Percentiles rank a stretch among this genome's conserved stretches.
phyloP scores from a whole-genome alignment of 352 stramenopile species.

The Hyaloperonospora brassicae region DNA sequence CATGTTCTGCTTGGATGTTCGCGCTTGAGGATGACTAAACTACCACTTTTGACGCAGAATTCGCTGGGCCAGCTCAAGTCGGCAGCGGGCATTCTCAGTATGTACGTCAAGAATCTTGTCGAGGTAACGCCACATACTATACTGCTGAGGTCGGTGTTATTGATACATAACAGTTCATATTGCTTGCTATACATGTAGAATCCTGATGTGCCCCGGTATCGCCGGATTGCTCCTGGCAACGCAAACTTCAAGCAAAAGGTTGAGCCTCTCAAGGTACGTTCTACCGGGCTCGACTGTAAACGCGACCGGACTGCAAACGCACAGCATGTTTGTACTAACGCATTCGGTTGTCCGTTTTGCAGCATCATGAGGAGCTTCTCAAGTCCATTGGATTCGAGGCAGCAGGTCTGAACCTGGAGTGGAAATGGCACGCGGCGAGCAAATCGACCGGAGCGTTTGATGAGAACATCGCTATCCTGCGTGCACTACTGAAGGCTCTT shows the following conservation, averaged over 20 bases:
- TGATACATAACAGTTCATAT: constrained; percentile 1
- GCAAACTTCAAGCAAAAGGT: constrained; percentile 84
- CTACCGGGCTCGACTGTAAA: neutral
- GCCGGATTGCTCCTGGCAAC: constrained; percentile 66
- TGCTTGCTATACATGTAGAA: constrained; percentile 32
- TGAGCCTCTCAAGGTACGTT: constrained; percentile 56
- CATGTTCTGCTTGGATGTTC: neutral
- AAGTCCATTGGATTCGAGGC: constrained; percentile 73
- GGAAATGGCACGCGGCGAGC: constrained; percentile 69
- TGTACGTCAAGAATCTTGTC: constrained; percentile 84
- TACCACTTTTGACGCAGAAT: constrained; percentile 35
- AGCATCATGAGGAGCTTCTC: constrained; percentile 72
- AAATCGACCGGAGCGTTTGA: constrained; percentile 55
- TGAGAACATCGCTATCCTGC: constrained; percentile 56
- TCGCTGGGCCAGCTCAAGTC: constrained; percentile 59
- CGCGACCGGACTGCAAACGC: neutral
- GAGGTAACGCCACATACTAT: constrained; percentile 33
- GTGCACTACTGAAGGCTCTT: constrained; percentile 48
- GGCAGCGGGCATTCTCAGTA: constrained; percentile 62
- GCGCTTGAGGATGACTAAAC: neutral
- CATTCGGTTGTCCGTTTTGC: constrained; percentile 5
- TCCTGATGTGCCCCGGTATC: constrained; percentile 73
- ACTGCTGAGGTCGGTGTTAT: neutral
- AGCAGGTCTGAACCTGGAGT: constrained; percentile 71
- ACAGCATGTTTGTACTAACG: neutral